Evolutionary conservation across 179 eudicot genomes (phyloP).

Genomic region (Gypsophila paniculata): DNA sequence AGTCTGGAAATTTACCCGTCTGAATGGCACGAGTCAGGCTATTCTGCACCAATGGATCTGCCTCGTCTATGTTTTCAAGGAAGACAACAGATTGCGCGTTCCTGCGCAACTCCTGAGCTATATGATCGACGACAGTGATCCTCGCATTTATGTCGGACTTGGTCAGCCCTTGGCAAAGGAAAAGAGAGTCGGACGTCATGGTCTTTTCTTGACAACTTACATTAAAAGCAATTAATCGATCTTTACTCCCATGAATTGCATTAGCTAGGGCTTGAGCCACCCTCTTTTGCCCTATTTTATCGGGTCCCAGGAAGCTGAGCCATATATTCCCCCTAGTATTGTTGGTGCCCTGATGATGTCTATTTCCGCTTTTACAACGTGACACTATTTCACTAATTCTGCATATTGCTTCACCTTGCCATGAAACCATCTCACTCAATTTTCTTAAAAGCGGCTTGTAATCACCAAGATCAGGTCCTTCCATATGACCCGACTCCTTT

Average conservation of each 20-base stretch:
- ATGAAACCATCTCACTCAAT: slow-evolving; percentile 48
- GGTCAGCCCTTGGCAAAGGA: slow-evolving; percentile 32
- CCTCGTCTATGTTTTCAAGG: slow-evolving; percentile 70
- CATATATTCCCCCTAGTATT: slow-evolving; percentile 47
- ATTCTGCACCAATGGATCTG: slow-evolving; percentile 52
- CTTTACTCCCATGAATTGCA: slow-evolving; percentile 49
- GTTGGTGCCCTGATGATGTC: slow-evolving; percentile 29
- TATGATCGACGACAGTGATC: slow-evolving; percentile 54
- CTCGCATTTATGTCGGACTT: slow-evolving; percentile 43
- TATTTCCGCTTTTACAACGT: slow-evolving; percentile 42
- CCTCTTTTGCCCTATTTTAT: slow-evolving; percentile 65
- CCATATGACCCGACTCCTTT: slow-evolving; percentile 22
- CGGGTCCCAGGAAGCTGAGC: slow-evolving; percentile 72
- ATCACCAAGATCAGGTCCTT: slow-evolving; percentile 39
- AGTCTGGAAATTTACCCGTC: slow-evolving; percentile 63
- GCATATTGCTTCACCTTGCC: slow-evolving; percentile 65
- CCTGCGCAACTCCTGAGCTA: slow-evolving; percentile 61
- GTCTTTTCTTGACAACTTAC: slow-evolving; percentile 37
- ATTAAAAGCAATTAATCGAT: slow-evolving; percentile 48
- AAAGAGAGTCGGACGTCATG: slow-evolving; percentile 35
- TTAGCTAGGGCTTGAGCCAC: slow-evolving; percentile 66
- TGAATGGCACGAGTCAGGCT: slow-evolving; percentile 64
- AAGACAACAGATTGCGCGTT: slow-evolving; percentile 61
- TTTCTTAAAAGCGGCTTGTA: slow-evolving; percentile 52
- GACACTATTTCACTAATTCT: slow-evolving; percentile 49